phyloP scores from a whole-genome alignment of 177 flowering plant species.

The Vitis hybrid region DNA sequence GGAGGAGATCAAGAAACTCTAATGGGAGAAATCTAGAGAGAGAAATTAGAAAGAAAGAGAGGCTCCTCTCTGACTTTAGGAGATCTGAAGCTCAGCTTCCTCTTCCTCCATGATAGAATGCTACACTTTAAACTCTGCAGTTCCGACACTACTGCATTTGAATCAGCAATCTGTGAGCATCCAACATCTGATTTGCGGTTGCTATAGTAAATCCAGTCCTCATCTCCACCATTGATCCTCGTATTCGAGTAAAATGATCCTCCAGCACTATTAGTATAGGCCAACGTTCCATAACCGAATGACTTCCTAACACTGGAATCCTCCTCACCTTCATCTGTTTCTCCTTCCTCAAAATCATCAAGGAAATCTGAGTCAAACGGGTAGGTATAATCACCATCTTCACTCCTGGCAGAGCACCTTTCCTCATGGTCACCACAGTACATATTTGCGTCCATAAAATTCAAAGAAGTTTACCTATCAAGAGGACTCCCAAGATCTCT shows the following conservation, averaged over 20 bases:
- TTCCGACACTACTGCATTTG: slow-evolving; percentile 37
- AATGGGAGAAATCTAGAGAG: too few species aligned
- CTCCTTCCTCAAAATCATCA: slow-evolving; percentile 77
- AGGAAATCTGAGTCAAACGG: slow-evolving; percentile 81
- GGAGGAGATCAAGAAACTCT: too few species aligned
- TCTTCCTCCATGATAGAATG: slow-evolving; percentile 87
- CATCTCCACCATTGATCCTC: slow-evolving; percentile 55
- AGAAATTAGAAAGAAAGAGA: slow-evolving; percentile 12
- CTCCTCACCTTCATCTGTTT: slow-evolving; percentile 59
- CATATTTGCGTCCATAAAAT: too few species aligned
- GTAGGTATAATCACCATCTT: slow-evolving; percentile 71
- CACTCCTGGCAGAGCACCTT: slow-evolving; percentile 69
- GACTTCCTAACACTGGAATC: slow-evolving; percentile 71
- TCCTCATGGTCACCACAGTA: slow-evolving; percentile 36
- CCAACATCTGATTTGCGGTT: slow-evolving; percentile 83
- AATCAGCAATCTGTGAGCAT: slow-evolving; percentile 49
- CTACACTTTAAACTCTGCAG: slow-evolving; percentile 66
- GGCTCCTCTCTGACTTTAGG: slow-evolving; percentile 96
- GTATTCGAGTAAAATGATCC: slow-evolving; percentile 58
- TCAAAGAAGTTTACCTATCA: too few species aligned
- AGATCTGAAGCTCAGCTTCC: slow-evolving; percentile 91
- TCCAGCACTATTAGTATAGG: slow-evolving; percentile 78
- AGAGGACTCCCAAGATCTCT: too few species aligned
- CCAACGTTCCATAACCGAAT: slow-evolving; percentile 86
- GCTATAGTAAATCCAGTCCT: slow-evolving; percentile 84